Percentiles rank a stretch among this genome's conserved stretches.
Conservation (phyloP, 768 basidiomycete genomes). For the Coprinopsis marcescibilis region DNA sequence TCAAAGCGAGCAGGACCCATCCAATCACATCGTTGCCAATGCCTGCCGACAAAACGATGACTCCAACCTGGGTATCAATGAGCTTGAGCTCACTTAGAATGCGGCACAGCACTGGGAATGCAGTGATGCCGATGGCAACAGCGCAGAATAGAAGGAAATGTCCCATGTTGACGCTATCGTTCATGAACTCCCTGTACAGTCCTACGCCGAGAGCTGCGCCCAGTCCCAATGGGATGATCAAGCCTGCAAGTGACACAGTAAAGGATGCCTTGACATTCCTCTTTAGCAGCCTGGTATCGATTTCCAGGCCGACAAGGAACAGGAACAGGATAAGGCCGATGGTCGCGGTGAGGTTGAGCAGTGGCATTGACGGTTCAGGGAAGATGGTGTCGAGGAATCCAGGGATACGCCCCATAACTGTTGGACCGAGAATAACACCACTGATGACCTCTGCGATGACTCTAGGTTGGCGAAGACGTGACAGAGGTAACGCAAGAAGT, state of each 20-base stretch:
- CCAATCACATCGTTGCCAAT: conserved; percentile 75
- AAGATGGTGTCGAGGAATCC: conserved; percentile 60
- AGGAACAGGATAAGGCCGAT: conserved; percentile 75
- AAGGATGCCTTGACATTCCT: conserved; percentile 55
- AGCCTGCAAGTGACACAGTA: conserved; percentile 59
- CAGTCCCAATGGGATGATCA: conserved; percentile 73
- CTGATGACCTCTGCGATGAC: conserved; percentile 93
- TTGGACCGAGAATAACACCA: conserved; percentile 79
- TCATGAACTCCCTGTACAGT: conserved; percentile 64
- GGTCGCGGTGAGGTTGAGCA: conserved; percentile 67
- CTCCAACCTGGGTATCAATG: conserved; percentile 79
- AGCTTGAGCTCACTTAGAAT: conserved; percentile 81
- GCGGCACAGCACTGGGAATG: conserved; percentile 78
- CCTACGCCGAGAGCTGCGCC: conserved; percentile 74
- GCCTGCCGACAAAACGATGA: conserved; percentile 77
- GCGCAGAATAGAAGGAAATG: conserved; percentile 84
- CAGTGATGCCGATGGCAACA: conserved; percentile 77
- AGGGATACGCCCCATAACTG: conserved; percentile 76
- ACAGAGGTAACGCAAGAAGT: conserved; percentile 56
- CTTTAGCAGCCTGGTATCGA: conserved; percentile 65
- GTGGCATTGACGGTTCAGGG: conserved; percentile 42
- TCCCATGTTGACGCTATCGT: conserved; percentile 56
- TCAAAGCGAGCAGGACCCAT: conserved; percentile 80
- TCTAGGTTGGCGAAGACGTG: conserved; percentile 77
- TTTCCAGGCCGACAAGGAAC: conserved; percentile 82